These are phyloP conservation scores for Talaromyces adpressus DNA, from an alignment of 495 filamentous ascomycete species.

Conservation along the genomic window DNA sequence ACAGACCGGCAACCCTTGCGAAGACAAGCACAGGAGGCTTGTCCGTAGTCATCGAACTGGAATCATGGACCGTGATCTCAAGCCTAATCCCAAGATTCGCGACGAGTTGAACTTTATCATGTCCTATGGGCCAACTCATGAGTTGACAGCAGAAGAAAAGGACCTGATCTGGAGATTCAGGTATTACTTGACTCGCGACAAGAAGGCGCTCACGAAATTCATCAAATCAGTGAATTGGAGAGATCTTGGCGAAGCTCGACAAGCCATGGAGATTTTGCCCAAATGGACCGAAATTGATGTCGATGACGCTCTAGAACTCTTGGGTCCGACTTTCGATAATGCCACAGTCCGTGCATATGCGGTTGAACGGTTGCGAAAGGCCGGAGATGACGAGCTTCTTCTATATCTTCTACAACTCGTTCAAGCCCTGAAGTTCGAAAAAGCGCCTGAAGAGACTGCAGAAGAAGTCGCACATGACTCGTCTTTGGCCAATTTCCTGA, in stretches of 20 bases:
- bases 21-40: slow-evolving; percentile 88
- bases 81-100: slow-evolving; percentile 91
- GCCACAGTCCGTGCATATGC: slow-evolving; percentile 83
- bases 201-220: slow-evolving; percentile 92
- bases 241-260: slow-evolving; percentile 75
- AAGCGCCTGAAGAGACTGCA: slow-evolving; percentile 48
- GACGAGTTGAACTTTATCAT: slow-evolving; percentile 90
- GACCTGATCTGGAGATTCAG: slow-evolving; percentile 96
- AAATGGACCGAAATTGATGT: slow-evolving; percentile 98
- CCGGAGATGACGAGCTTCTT: slow-evolving; percentile 88
- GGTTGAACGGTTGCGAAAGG: slow-evolving; percentile 82
- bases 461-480: slow-evolving; percentile 70
- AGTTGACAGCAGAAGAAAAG: slow-evolving; percentile 81
- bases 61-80: slow-evolving; percentile 84
- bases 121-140: slow-evolving; percentile 86
- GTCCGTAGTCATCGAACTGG: slow-evolving; percentile 91
- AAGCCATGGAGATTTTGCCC: slow-evolving; percentile 81
- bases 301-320: slow-evolving; percentile 89
- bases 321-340: slow-evolving; percentile 89
- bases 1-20: slow-evolving; percentile 81
- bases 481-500: slow-evolving; percentile 83
- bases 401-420: slow-evolving; percentile 93
- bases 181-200: slow-evolving; percentile 87
- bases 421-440: slow-evolving; percentile 94
- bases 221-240: slow-evolving; percentile 95